A percentile compares a stretch with the other conserved stretches of the same genome.
Evolutionary conservation across 495 filamentous ascomycete species (phyloP).

Genomic region (Pseudevernia furfuracea): DNA sequence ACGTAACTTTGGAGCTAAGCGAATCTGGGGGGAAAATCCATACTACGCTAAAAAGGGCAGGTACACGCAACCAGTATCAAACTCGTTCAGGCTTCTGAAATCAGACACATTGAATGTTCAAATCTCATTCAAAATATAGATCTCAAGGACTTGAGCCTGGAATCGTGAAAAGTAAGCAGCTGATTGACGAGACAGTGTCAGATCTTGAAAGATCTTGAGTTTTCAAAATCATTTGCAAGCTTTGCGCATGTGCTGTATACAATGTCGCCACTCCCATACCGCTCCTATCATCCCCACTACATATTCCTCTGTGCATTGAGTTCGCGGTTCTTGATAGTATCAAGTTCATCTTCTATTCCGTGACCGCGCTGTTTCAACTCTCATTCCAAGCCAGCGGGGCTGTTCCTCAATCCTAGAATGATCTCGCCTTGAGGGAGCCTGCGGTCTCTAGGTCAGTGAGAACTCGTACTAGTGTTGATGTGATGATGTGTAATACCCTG

Average conservation of each 20-base stretch:
- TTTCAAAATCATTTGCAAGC: neutral
- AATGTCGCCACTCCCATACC: neutral
- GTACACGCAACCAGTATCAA: neutral
- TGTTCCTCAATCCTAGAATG: too few species aligned
- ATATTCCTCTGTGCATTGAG: neutral
- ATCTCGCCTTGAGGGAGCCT: too few species aligned
- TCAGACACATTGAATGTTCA: too few species aligned
- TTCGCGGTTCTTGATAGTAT: too few species aligned
- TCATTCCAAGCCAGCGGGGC: neutral
- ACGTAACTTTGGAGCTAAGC: neutral
- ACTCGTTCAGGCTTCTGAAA: too few species aligned
- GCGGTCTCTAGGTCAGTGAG: too few species aligned
- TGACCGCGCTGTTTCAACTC: neutral
- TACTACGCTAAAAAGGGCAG: neutral
- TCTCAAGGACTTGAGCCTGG: too few species aligned
- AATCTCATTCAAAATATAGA: too few species aligned
- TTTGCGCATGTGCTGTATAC: neutral
- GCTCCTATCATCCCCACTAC: neutral
- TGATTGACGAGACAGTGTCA: neutral
- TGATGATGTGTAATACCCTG: too few species aligned
- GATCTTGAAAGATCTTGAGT: neutral
- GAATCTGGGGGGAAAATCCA: neutral
- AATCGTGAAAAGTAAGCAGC: too few species aligned
- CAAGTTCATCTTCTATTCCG: neutral
- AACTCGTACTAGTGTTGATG: too few species aligned